Evolutionary conservation across 2,329 filamentous ascomycete genomes (phyloP).

Genomic region (Diplodia sapinea): DNA sequence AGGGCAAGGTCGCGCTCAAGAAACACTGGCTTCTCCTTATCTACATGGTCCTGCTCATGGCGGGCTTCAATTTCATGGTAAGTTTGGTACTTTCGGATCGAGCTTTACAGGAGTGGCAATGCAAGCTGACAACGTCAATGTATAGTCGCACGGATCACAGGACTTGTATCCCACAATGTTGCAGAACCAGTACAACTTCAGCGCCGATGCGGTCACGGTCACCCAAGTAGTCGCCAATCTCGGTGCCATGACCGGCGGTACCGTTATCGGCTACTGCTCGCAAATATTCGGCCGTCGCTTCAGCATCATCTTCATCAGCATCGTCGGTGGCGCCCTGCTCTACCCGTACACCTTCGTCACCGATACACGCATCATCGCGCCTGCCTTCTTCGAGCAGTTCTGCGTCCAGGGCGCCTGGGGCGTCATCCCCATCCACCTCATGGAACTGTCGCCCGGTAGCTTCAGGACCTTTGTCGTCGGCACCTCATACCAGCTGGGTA

Average conservation of each 20-base stretch:
- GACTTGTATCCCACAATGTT: slow-evolving; percentile 68
- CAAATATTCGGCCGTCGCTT: slow-evolving; percentile 56
- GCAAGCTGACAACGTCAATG: neutral
- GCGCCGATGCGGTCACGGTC: slow-evolving; percentile 53
- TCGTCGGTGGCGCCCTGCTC: slow-evolving; percentile 74
- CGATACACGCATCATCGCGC: slow-evolving; percentile 70
- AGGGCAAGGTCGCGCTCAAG: slow-evolving; percentile 79
- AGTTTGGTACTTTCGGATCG: slow-evolving; percentile 26
- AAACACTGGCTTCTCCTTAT: slow-evolving; percentile 79
- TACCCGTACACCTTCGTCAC: slow-evolving; percentile 81
- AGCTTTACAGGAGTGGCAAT: neutral
- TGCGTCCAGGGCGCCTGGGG: slow-evolving; percentile 49
- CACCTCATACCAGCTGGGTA: slow-evolving; percentile 77
- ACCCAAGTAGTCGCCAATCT: slow-evolving; percentile 59
- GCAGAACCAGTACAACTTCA: slow-evolving; percentile 63
- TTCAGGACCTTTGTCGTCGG: slow-evolving; percentile 78
- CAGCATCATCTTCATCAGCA: slow-evolving; percentile 55
- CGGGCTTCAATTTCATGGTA: slow-evolving; percentile 86
- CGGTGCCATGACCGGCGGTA: slow-evolving; percentile 57
- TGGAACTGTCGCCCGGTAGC: slow-evolving; percentile 74
- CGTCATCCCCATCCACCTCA: slow-evolving; percentile 63
- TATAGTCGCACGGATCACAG: slow-evolving; percentile 70
- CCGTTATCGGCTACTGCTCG: slow-evolving; percentile 53
- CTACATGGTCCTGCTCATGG: slow-evolving; percentile 86
- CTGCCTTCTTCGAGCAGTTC: slow-evolving; percentile 76